Percentiles rank a stretch among this genome's conserved stretches.
These are phyloP conservation scores for Nitzschia palea DNA, from an alignment of 108 stramenopile species.

Conservation along the genomic window DNA sequence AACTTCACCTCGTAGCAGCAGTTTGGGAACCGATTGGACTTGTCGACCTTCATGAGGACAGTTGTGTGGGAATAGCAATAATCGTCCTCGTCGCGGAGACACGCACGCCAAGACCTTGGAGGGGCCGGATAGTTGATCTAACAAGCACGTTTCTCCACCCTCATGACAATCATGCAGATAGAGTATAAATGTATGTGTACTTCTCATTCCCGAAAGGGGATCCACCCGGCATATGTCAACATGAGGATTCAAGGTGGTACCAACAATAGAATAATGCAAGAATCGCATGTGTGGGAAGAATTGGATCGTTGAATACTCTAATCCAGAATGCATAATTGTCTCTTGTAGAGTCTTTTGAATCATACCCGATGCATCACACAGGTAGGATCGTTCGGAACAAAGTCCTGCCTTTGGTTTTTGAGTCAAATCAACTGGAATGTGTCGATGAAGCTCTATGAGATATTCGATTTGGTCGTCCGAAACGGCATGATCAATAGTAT, in stretches of 20 bases:
- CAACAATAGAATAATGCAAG: slow-evolving; percentile 51
- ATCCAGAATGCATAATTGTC: background rate
- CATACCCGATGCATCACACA: slow-evolving; percentile 61
- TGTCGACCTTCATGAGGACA: slow-evolving; percentile 71
- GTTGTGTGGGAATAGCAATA: slow-evolving; percentile 73
- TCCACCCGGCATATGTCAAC: slow-evolving; percentile 71
- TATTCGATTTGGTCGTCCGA: slow-evolving; percentile 33
- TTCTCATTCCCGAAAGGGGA: slow-evolving; percentile 27
- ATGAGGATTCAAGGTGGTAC: slow-evolving; percentile 63
- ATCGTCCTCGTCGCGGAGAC: slow-evolving; percentile 56
- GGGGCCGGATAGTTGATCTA: slow-evolving; percentile 41
- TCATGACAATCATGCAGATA: slow-evolving; percentile 60
- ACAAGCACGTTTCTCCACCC: slow-evolving; percentile 72
- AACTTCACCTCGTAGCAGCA: slow-evolving; percentile 80
- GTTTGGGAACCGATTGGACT: slow-evolving; percentile 62
- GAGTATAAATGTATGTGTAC: slow-evolving; percentile 81
- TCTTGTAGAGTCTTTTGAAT: slow-evolving; percentile 18
- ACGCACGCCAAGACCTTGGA: slow-evolving; percentile 44
- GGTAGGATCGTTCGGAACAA: slow-evolving; percentile 63
- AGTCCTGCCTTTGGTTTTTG: slow-evolving; percentile 38
- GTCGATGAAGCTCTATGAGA: slow-evolving; percentile 42
- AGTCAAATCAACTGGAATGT: slow-evolving; percentile 43
- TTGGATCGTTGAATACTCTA: slow-evolving; percentile 8
- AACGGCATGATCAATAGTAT: slow-evolving; percentile 57
- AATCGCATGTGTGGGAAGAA: slow-evolving; percentile 78